Evolutionary conservation across 495 filamentous ascomycete genomes (phyloP), one percentile per base, ranked within the genome.

Genomic region (Hyphodiscus hymeniophilus): DNA sequence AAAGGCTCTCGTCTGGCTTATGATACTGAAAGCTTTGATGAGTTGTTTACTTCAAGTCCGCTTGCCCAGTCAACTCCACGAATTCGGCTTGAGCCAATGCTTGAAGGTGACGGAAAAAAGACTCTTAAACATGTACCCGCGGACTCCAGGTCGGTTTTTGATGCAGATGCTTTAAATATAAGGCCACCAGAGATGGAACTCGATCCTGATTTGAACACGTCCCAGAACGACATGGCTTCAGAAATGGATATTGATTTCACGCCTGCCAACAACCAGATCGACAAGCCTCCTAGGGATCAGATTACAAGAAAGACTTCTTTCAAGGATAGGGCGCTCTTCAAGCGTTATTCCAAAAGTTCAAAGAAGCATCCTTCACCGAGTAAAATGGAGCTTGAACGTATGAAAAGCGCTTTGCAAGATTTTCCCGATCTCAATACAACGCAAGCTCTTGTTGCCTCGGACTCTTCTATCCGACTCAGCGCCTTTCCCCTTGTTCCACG

Each of bases 1-100:
- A 17, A 47, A 17, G 15, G 18, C n/a, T 11, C 38, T 21, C 20
- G 8, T 22, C 38, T 22, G 5, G 33, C 31, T n/a, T 42, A 18
- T n/a, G 24, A 46, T 20, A 39, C 38, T n/a, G n/a, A n/a, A 16
- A 47, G 46, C 20, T 47, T 50, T 36, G 53, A 57, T 43, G 38
- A 38, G 5, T 43, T 51, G 3, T 57, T 67, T 16, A 60, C 65
- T 8, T 65, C 58, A 24, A 63, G 58, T 41, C 65, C 63, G 8
- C 22, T 55, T 5, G 60, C 47, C 13, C 54, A 56, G 24, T 67
- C 65, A 12, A 67, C 65, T 8, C 64, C 64, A 12, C 54, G 55
- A 5, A 47, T 58, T 28, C 50, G 55, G 13, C 41, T 64, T 4
- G 56, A 63, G 18, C 57, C 61, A 24, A 26, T 41, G 6, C 38